These are phyloP conservation scores for Fusarium kyushuense DNA, from an alignment of 2,329 filamentous ascomycete species.

Conservation along the genomic window DNA sequence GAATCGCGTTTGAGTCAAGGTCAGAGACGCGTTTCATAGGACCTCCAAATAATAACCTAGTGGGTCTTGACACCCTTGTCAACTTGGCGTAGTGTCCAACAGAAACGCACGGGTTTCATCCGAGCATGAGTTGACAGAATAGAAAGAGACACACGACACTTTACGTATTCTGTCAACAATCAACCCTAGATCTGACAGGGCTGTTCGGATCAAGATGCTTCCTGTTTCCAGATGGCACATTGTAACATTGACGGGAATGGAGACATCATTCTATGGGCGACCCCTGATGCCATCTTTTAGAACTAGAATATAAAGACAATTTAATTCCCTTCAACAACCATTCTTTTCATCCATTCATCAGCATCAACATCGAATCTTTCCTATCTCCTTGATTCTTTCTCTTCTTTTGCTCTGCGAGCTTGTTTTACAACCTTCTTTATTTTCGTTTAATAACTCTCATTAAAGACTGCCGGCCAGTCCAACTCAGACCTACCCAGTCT, in stretches of 20 bases:
- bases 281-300: neutral
- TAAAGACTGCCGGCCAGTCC: conserved; percentile 12
- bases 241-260: neutral
- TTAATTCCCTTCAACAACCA: neutral
- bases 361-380: conserved; percentile 1
- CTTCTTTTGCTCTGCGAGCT: conserved; percentile 8
- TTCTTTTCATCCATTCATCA: conserved; percentile 4
- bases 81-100: neutral
- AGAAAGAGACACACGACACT: neutral
- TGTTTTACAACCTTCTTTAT: conserved; percentile 7
- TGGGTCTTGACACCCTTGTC: neutral
- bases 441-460: conserved; percentile 3
- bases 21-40: conserved; percentile 2
- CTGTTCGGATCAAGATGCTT: conserved; percentile 7
- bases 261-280: neutral
- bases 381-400: conserved; percentile 2
- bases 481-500: neutral
- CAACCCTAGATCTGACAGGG: neutral
- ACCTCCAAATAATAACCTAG: neutral
- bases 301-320: neutral
- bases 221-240: conserved; percentile 11
- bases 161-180: neutral
- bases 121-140: neutral
- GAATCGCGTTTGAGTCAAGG: neutral
- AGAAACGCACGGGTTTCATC: neutral